phyloP scores from a whole-genome alignment of 805 yeast species.

The Isabelozyma gotoi region DNA sequence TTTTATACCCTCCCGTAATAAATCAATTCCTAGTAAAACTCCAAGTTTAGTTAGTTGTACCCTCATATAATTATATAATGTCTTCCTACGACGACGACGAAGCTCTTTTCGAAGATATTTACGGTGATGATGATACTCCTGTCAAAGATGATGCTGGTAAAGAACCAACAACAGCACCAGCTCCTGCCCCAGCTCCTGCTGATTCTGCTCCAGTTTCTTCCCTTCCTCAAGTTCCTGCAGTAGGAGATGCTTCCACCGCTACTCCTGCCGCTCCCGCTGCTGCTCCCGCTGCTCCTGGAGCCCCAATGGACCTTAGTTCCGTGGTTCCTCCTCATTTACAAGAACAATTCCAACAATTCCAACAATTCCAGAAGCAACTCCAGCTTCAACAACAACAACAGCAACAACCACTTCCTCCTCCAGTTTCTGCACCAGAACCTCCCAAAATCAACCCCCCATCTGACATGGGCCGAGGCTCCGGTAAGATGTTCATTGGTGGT shows the following conservation, averaged over 20 bases:
- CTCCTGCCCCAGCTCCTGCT: conserved; percentile 13
- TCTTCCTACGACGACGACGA: conserved; percentile 81
- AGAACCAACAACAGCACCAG: conserved; percentile 7
- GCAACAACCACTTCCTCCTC: conserved; percentile 22
- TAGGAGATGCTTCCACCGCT: conserved; percentile 5
- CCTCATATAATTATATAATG: conserved; percentile 13
- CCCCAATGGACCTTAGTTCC: conserved; percentile 7
- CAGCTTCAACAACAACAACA: conserved; percentile 4
- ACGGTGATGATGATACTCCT: conserved; percentile 33
- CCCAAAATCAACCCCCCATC: conserved; percentile 22
- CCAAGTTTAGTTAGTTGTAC: not conserved
- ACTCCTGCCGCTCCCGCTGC: conserved; percentile 8
- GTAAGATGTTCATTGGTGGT: conserved; percentile 95
- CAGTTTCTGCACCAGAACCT: conserved; percentile 13
- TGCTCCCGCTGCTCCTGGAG: conserved; percentile 8
- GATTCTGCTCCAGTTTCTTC: conserved; percentile 6
- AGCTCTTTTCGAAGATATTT: conserved; percentile 90
- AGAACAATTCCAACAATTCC: conserved; percentile 10
- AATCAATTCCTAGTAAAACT: not conserved
- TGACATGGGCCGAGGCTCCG: conserved; percentile 56
- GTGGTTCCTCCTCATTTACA: conserved; percentile 7
- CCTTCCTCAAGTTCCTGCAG: conserved; percentile 4
- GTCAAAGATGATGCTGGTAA: conserved; percentile 1
- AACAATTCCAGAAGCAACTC: conserved; percentile 7
- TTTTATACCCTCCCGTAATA: conserved; percentile 12